Evolutionary conservation across 2,329 filamentous ascomycete species (phyloP), one percentile per base, ranked within the genome.

Genomic region (Alternaria sp.): DNA sequence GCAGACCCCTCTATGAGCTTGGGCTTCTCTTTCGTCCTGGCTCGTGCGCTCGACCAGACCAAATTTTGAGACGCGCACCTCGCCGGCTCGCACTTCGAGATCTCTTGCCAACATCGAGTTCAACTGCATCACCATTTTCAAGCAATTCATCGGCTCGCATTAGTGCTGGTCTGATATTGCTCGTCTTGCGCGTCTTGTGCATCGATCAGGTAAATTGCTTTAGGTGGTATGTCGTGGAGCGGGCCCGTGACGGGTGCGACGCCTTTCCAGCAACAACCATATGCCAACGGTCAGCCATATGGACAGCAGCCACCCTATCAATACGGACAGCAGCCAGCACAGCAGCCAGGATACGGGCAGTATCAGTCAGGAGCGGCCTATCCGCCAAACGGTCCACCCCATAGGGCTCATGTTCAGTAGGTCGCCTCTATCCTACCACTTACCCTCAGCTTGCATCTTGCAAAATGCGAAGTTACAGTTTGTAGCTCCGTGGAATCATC

Each of bases 181-280:
- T 30, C 16, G 18, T 49, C 40, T 52, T 11, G 28, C 46, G 20
- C 46, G 45, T 34, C 32, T 28, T 41, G 46, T 63, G 54, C 50
- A 64, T 50, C 50, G 41, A 27, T 25, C 53, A 44, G 38, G 43
- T 45, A 44, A 36, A 48, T 34, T 30, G 40, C 46, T 44, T 59
- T 57, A 59, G 52, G 43, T 64, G 64, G 57, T 45, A 79, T 79
- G 77, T 75, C 77, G 63, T 79, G 77, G 77, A 76, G 66, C 61
- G 75, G 73, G 22, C 73, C 75, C 36, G 69, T 74, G 48, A 67
- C 74, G 25, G 71, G 73, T 65, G 62, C 72, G 65, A 64, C 73
- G 64, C 68, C 73, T 52, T 79, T 77, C 51, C 76, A 75, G 63
- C 68, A 69, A 56, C 72, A 74, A 45, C 67, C 70, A 45, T 75